phyloP scores from a whole-genome alignment of 495 filamentous ascomycete species.

The Halenospora varia region DNA sequence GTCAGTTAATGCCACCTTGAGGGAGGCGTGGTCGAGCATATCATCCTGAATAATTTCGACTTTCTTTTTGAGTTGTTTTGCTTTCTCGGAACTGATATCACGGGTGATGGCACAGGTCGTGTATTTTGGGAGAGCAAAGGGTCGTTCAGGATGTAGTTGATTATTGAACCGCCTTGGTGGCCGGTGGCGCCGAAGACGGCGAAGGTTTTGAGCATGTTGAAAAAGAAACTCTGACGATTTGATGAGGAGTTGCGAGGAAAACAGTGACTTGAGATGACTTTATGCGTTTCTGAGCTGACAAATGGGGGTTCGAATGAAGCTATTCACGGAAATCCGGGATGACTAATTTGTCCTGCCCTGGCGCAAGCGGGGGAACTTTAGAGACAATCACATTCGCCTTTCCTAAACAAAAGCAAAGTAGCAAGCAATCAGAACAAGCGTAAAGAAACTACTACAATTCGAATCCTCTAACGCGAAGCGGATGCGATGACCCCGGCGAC shows the following conservation, averaged over 20 bases:
- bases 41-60: constrained; percentile 36
- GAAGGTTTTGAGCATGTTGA: constrained; percentile 34
- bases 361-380: neutral
- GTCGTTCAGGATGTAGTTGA: constrained; percentile 44
- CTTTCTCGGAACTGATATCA: constrained; percentile 25
- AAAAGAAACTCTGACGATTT: neutral
- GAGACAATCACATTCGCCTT: neutral
- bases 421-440: neutral
- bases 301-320: neutral
- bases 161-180: constrained; percentile 53
- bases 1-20: constrained; percentile 38
- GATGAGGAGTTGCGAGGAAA: neutral
- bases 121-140: constrained; percentile 43
- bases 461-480: neutral
- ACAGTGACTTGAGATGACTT: neutral
- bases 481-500: neutral
- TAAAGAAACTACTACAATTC: neutral
- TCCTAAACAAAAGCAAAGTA: neutral
- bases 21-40: constrained; percentile 29
- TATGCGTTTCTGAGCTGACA: neutral
- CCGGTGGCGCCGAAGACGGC: constrained; percentile 59
- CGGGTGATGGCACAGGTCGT: constrained; percentile 50
- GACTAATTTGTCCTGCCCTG: neutral
- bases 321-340: neutral
- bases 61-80: constrained; percentile 26